phyloP scores from a whole-genome alignment of 768 basidiomycete genomes.

The Pleurotus citrinopileatus region DNA sequence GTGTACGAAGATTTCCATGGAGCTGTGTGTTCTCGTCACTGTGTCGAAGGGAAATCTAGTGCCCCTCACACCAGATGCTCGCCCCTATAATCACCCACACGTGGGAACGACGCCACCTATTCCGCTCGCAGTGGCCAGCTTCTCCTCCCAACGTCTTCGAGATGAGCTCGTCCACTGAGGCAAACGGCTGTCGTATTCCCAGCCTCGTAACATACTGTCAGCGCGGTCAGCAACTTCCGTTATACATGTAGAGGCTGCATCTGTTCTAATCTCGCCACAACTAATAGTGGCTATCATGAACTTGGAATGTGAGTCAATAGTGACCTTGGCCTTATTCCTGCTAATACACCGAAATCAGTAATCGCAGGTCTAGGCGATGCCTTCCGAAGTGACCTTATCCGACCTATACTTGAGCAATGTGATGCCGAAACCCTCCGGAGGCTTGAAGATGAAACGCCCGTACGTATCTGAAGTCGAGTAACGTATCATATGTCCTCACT shows the following conservation, averaged over 20 bases:
- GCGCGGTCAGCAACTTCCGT: conserved; percentile 51
- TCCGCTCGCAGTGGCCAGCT: background rate
- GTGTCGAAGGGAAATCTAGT: no score
- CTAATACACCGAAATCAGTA: conserved; percentile 32
- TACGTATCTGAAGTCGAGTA: conserved; percentile 30
- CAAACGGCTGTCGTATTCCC: conserved; percentile 43
- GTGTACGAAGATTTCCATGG: background rate
- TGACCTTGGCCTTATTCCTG: background rate
- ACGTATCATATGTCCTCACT: background rate
- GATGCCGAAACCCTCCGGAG: conserved; percentile 64
- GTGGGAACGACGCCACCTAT: background rate
- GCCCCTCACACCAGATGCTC: no score
- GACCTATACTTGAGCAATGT: conserved; percentile 74
- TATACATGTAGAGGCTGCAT: no score
- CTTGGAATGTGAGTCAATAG: background rate
- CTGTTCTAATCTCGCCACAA: no score
- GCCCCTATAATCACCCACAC: background rate
- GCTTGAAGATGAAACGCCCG: conserved; percentile 70
- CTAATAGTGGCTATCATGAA: conserved; percentile 8
- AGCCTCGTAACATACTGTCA: conserved; percentile 70
- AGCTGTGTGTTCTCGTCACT: no score
- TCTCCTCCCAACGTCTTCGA: background rate
- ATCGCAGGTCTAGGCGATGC: conserved; percentile 63
- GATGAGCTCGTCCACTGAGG: conserved; percentile 35
- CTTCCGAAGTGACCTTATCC: conserved; percentile 60